Evolutionary conservation across 169 alveolate species (phyloP).

Genomic region (Plasmodium coatneyi): DNA sequence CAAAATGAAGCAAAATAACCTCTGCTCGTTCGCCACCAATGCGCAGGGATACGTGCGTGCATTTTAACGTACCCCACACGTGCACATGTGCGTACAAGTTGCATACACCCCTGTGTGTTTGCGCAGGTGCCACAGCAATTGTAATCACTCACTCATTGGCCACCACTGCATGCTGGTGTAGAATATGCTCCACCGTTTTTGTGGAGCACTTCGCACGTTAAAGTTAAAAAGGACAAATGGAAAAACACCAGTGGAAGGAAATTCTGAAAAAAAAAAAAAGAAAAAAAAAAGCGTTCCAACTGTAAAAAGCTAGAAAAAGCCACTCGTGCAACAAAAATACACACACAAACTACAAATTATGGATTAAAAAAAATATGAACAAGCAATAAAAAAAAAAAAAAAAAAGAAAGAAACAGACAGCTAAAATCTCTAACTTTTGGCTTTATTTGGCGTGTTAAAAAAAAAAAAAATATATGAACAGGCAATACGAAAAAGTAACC

Average conservation of each 20-base stretch:
- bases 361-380: slow-evolving; percentile 33
- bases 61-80: neutral
- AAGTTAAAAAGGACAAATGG: neutral
- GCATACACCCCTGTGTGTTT: neutral
- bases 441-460: neutral
- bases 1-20: neutral
- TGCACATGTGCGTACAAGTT: neutral
- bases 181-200: neutral
- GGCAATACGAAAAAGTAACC: neutral
- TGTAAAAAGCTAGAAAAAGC: neutral
- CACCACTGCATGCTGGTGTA: neutral
- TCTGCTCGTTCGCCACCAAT: neutral
- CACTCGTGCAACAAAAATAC: slow-evolving; percentile 6
- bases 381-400: slow-evolving; percentile 44
- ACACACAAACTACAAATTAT: slow-evolving; percentile 15
- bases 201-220: neutral
- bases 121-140: neutral
- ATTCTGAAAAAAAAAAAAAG: neutral
- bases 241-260: neutral
- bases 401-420: neutral
- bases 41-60: neutral
- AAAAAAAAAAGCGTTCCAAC: neutral
- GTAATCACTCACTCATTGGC: neutral
- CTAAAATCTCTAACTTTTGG: neutral
- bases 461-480: slow-evolving; percentile 7